These are phyloP conservation scores for Nymphaea thermarum DNA, from an alignment of 164 flowering plant genomes.

Conservation along the genomic window DNA sequence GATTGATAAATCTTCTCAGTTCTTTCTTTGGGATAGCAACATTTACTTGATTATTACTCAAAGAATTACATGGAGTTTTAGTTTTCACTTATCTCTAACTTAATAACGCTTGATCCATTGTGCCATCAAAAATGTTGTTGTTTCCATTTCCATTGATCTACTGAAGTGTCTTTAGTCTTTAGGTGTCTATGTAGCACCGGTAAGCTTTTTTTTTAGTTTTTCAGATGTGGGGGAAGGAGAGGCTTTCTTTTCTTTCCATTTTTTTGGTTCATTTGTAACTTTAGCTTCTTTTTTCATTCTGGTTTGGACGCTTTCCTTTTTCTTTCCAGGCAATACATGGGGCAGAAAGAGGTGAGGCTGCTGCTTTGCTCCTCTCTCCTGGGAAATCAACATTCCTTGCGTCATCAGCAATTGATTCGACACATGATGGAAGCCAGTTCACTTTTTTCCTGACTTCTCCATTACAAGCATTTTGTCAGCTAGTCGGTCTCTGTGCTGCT, in stretches of 20 bases:
- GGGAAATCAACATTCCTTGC: conserved; percentile 35
- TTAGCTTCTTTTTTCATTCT: background rate
- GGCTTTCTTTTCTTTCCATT: background rate
- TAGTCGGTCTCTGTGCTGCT: conserved; percentile 47
- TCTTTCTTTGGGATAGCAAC: too few species aligned
- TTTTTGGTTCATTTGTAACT: background rate
- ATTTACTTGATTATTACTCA: too few species aligned
- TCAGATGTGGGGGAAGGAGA: background rate
- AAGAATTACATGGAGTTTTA: too few species aligned
- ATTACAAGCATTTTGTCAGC: conserved; percentile 69
- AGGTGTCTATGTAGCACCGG: too few species aligned
- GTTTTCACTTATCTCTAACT: too few species aligned
- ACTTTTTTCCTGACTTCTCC: conserved; percentile 91
- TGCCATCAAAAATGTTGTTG: too few species aligned
- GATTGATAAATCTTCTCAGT: too few species aligned
- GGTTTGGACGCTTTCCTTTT: background rate
- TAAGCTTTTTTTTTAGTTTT: too few species aligned
- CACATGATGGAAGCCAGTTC: conserved; percentile 69
- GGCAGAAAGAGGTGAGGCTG: conserved; percentile 83
- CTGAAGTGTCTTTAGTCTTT: too few species aligned
- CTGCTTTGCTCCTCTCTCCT: conserved; percentile 83
- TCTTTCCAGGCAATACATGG: conserved; percentile 73
- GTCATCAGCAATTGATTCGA: conserved; percentile 23
- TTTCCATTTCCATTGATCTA: too few species aligned
- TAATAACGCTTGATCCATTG: too few species aligned